Percentiles rank a stretch among this genome's conserved stretches.
phyloP scores from a whole-genome alignment of 1,139 yeast genomes.

The Sugiyamaella castrensis region DNA sequence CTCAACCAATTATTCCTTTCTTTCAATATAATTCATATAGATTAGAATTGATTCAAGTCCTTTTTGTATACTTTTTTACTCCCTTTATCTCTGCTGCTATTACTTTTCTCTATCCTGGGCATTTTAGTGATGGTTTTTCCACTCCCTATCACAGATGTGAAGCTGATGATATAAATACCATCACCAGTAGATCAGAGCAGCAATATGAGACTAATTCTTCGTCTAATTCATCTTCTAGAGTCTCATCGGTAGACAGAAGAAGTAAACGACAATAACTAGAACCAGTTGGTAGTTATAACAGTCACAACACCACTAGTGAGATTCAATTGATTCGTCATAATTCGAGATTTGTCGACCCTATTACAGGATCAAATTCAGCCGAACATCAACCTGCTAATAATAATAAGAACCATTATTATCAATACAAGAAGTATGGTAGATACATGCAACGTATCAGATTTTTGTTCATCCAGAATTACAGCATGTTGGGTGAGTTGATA shows the following conservation, averaged over 20 bases:
- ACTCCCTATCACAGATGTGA: not conserved
- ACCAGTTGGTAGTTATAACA: too few species aligned
- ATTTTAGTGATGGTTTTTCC: conserved; percentile 6
- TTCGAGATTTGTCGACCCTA: too few species aligned
- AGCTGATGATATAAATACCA: not conserved
- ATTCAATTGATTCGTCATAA: too few species aligned
- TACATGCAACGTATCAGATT: not conserved
- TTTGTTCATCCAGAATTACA: not conserved
- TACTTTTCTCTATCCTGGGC: not conserved
- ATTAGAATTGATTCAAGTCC: not conserved
- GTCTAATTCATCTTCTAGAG: too few species aligned
- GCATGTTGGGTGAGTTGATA: not conserved
- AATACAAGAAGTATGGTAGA: too few species aligned
- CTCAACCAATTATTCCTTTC: too few species aligned
- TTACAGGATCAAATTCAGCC: too few species aligned
- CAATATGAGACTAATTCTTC: not conserved
- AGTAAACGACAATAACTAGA: too few species aligned
- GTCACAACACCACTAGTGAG: too few species aligned
- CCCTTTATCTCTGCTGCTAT: not conserved
- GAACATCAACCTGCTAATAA: too few species aligned
- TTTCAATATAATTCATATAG: too few species aligned
- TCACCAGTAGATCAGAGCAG: not conserved
- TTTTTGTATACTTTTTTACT: not conserved
- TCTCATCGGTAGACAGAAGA: too few species aligned
- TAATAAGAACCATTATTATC: not conserved